phyloP scores from a whole-genome alignment of 176 grass and related monocot genomes.

The Aegilops longissima region DNA sequence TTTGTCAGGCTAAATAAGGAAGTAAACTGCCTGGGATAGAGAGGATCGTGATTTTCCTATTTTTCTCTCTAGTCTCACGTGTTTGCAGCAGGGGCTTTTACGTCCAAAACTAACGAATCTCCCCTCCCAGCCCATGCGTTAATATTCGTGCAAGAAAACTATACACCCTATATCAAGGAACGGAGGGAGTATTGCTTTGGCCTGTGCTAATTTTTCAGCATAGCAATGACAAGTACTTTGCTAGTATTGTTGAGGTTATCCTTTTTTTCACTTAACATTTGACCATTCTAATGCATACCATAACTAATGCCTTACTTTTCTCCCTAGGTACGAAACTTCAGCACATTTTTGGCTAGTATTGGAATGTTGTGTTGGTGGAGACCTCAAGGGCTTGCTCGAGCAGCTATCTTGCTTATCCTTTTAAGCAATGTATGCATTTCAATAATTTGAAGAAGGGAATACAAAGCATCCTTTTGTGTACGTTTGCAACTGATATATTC shows the following conservation, averaged over 20 bases:
- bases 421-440: background rate
- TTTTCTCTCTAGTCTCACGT: no score
- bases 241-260: constrained; percentile 5
- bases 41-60: no score
- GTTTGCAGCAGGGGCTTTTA: no score
- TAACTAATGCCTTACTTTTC: constrained; percentile 16
- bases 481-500: background rate
- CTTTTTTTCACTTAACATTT: constrained; percentile 6
- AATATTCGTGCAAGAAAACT: no score
- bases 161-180: no score
- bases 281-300: background rate
- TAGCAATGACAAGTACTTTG: background rate
- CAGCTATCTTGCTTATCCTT: constrained; percentile 50
- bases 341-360: constrained; percentile 94
- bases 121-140: no score
- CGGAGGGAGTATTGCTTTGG: background rate
- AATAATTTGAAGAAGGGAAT: constrained; percentile 20
- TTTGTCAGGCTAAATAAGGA: no score
- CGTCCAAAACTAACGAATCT: no score
- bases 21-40: no score
- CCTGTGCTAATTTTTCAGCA: background rate
- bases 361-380: constrained; percentile 92
- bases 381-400: constrained; percentile 76
- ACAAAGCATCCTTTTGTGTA: background rate
- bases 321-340: constrained; percentile 85